Base-by-base conservation (phyloP, 352 stramenopile genomes). In the Phytophthora colocasiae region DNA sequence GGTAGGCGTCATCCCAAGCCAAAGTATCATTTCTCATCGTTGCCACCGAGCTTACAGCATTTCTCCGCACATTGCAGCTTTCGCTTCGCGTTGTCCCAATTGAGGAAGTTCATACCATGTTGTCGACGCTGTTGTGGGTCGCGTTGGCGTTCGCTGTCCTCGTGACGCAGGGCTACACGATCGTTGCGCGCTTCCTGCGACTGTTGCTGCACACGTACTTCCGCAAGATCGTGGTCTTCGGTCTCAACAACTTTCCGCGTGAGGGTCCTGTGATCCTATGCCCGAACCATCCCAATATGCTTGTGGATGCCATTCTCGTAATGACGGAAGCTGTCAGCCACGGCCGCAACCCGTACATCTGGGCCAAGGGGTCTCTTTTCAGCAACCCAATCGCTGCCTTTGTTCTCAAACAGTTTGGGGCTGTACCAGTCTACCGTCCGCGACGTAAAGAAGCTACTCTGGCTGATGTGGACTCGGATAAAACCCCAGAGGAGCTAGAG, bases 281-380 rank as follows among this genome's bases (percentile, higher is more conserved):
- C 19, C 81, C 85, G 8, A 93, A 93, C 68, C 85, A 93, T 58
- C 85, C 85, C 4, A 93, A 93, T 61, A 93, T 93, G 85, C 78
- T 93, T 32, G 82, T 93, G 17, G 85, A 93, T 57, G 73, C 75
- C 61, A 76, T 92, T 36, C 70, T 93, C n/a, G 82, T 92, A 31
- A 81, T 92, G 55, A 92, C 83, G n/a, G 81, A 93, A 62, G 81
- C 71, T 27, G 71, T 63, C n/a, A 73, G 58, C 26, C 68, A 82
- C 31, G 80, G 80, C 8, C 83, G 83, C 49, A 77, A 77, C 44
- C 80, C 85, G 39, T 93, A 88, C 65, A 73, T 85, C 11, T 93
- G 85, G 85, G 83, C 75, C 38, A 93, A 93, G 56, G 85, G 83
- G n/a, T 87, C 85, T 47, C 70, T 92, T 38, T 92, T 93, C 41